Base-by-base conservation (phyloP, 148 eudicot species). In the Silene latifolia region DNA sequence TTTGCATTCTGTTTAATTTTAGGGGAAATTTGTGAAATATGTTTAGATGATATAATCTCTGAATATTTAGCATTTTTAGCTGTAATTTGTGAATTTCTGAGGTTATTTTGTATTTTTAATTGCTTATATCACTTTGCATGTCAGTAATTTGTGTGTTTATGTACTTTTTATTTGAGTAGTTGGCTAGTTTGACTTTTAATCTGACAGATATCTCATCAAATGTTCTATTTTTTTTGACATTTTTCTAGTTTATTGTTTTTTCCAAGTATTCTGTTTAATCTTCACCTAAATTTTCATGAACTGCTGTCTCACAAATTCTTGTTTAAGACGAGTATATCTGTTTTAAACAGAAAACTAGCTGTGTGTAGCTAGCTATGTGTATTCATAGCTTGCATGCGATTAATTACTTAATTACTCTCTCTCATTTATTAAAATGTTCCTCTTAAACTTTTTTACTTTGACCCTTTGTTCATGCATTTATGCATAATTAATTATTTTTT, bases 71-170 rank as follows among this genome's bases (percentile, higher is more conserved):
- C 44, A 39, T 4, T 39, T 39, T 39, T 39, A 7, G 44, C 6
- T 0, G 44, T 39, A 39, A 39, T 39, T 39, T 39, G 44, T 39
- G 44, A 39, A 39, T 39, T 39, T 39, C 5, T 39, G 44, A 39
- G 8, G 9, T 39, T 39, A 7, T 72, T 63, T 63, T 64, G 14
- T 72, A 24, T 8, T 42, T 62, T 11, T 66, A 19, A 17, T 39
- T 72, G 29, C 7, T 54, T 63, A 24, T 53, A 21, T 57, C 7
- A 8, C 58, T 72, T 66, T 78, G 81, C 76, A 78, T 78, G 81
- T 65, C 46, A 10, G 44, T 42, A 35, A 4, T 57, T 56, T 78
- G 35, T 24, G 56, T 1, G 17, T 63, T 23, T 17, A 56, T 67
- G 39, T 21, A 53, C 42, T 8, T 6, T 21, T 32, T 27, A 18